Evolutionary conservation across 129 eudicot genomes (phyloP).

Genomic region (Apium graveolens): DNA sequence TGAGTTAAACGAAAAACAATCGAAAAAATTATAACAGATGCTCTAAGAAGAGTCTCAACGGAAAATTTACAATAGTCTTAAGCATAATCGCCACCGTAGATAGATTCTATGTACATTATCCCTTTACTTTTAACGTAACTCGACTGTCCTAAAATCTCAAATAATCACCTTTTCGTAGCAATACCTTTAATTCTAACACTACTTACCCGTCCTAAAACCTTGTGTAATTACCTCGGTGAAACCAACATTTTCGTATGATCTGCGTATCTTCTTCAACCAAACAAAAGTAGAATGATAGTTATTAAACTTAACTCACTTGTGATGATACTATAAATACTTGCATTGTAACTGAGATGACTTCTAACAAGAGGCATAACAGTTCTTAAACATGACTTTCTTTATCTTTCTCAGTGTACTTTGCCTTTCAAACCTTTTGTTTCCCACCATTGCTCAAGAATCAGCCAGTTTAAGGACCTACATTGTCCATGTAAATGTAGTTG

Average conservation of each 20-base stretch:
- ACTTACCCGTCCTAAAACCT: background rate
- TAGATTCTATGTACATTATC: background rate
- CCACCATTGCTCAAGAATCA: background rate
- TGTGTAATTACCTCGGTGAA: background rate
- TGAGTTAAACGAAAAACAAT: background rate
- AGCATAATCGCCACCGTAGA: background rate
- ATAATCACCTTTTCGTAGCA: background rate
- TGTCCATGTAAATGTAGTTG: conserved; percentile 21
- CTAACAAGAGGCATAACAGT: background rate
- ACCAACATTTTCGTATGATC: background rate
- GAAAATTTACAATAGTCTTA: background rate
- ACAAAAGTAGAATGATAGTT: background rate
- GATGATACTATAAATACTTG: background rate
- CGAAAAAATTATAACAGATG: background rate
- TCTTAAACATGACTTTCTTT: background rate
- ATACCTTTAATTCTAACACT: background rate
- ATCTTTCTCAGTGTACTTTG: background rate
- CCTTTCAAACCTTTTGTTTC: background rate
- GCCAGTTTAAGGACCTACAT: conserved; percentile 27
- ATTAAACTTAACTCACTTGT: background rate
- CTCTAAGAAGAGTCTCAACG: background rate
- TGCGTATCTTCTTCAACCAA: background rate
- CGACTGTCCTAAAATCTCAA: background rate
- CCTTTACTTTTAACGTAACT: background rate
- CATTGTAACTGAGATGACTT: background rate